Conservation (phyloP, 352 stramenopile species). For the Halophytophthora polymorphica region DNA sequence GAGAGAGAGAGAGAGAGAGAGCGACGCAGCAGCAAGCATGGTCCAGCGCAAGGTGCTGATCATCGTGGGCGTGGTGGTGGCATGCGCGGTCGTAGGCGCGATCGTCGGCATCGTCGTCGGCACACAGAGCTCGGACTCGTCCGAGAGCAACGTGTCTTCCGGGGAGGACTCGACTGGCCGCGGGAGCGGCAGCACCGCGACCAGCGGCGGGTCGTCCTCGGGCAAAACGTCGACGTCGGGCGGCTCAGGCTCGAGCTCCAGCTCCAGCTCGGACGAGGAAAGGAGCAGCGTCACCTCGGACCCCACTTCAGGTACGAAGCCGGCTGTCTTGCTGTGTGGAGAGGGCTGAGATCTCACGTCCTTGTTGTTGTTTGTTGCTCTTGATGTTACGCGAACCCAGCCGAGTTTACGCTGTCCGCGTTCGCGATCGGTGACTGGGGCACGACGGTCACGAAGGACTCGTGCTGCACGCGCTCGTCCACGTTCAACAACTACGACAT, state of each 20-base stretch:
- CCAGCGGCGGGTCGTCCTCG: constrained; percentile 8
- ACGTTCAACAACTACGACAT: constrained; percentile 63
- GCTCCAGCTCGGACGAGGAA: constrained; percentile 3
- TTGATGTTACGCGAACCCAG: constrained; percentile 7
- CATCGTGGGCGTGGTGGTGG: constrained; percentile 34
- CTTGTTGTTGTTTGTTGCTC: too few species aligned
- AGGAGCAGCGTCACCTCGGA: constrained; percentile 25
- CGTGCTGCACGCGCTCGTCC: constrained; percentile 64
- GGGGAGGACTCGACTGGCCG: constrained; percentile 9
- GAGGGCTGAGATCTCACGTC: too few species aligned
- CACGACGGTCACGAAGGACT: constrained; percentile 55
- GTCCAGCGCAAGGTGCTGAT: constrained; percentile 40
- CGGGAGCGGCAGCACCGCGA: constrained; percentile 8
- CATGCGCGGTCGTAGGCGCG: constrained; percentile 41
- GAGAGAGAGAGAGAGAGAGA: too few species aligned
- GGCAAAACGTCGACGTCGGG: constrained; percentile 16
- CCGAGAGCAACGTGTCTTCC: constrained; percentile 19
- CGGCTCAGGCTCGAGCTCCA: constrained; percentile 11
- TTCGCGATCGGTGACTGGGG: constrained; percentile 78
- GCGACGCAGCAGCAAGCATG: too few species aligned
- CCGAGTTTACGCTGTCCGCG: constrained; percentile 46
- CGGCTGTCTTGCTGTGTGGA: neutral
- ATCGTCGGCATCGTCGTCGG: constrained; percentile 44
- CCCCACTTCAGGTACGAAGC: constrained; percentile 18
- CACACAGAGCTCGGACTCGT: constrained; percentile 27